Base-by-base conservation (phyloP, 495 filamentous ascomycete genomes). In the Trichoderma orchidacearum region DNA sequence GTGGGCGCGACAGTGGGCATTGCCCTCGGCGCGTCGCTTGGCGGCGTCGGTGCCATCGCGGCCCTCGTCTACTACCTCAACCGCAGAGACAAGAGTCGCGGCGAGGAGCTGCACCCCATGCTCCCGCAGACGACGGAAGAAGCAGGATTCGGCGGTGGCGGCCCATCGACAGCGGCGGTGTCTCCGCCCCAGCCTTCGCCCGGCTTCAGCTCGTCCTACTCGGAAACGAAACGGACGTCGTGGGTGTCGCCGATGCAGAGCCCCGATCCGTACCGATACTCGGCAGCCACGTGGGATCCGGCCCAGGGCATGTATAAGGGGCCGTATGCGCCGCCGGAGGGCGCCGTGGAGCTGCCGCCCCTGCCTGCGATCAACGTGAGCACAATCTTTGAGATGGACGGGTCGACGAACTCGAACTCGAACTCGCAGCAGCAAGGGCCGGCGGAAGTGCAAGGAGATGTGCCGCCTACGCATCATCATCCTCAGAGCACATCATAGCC, bases 31-130 rank as follows among this genome's bases (percentile, higher is more conserved):
- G 55, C 53, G 13, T 35, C 56, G 1, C 51, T 64, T n/a, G 64
- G 23, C 18, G 67, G 61, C 8, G 12, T 64, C 18, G 61, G 58
- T 1, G 4, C 66, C 25, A 30, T 70, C 11, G 61, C 53, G 1
- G 61, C 17, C 5, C 3, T 63, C 4, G 50, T 54, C 3, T 64
- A 59, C 45, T 59, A 64, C 9, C 51, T 70, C 28, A n/a, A 68
- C 1, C 59, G 65, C 38, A 56, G 59, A 12, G 30, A 29, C 21
- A 32, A 51, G 36, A 60, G 53, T 38, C 63, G 55, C 7, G 58
- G 57, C 45, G 68, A 72, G 41, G 69, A 70, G 38, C 62, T 60
- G 15, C 66, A 64, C 38, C 68, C 66, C 2, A 72, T 72, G 69
- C 61, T 70, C 3, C 50, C 31, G 9, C 62, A 58, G 60, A 63